Conservation (phyloP, 306 rosid genomes). For the Begonia loranthoides region DNA sequence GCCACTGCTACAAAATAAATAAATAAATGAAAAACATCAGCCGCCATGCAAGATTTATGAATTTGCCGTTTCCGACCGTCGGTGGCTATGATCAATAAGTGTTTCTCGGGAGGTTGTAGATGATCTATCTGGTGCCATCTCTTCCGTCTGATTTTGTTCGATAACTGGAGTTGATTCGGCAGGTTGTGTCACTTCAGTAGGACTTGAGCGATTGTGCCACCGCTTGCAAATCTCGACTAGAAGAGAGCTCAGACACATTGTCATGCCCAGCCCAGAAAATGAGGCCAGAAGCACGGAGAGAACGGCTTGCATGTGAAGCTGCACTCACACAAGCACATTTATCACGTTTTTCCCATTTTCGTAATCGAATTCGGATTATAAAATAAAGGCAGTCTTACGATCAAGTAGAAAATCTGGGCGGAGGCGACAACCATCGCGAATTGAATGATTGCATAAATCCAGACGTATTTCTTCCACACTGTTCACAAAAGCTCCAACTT, state of each 20-base stretch:
- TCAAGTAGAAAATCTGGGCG: slow-evolving; percentile 46
- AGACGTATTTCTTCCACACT: slow-evolving; percentile 61
- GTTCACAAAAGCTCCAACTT: background rate
- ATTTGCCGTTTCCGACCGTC: background rate
- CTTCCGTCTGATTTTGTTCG: background rate
- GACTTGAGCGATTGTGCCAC: background rate
- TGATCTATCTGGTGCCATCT: background rate
- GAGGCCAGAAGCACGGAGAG: slow-evolving; percentile 60
- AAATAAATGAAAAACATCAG: slow-evolving; percentile 1
- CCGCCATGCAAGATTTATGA: background rate
- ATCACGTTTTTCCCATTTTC: background rate
- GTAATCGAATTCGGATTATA: background rate
- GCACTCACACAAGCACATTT: slow-evolving; percentile 12
- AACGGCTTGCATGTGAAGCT: slow-evolving; percentile 55
- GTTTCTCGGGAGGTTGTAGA: background rate
- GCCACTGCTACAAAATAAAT: background rate
- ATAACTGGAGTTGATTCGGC: background rate
- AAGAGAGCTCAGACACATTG: slow-evolving; percentile 42
- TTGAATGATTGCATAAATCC: slow-evolving; percentile 63
- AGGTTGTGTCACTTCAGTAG: no score
- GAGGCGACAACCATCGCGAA: slow-evolving; percentile 38
- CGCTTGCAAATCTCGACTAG: slow-evolving; percentile 29
- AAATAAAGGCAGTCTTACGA: slow-evolving; percentile 29
- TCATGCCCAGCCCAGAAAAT: slow-evolving; percentile 56
- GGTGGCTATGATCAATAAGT: background rate